Conservation (phyloP, 441 rosid genomes). For the Cnidoscolus chayamansa region DNA sequence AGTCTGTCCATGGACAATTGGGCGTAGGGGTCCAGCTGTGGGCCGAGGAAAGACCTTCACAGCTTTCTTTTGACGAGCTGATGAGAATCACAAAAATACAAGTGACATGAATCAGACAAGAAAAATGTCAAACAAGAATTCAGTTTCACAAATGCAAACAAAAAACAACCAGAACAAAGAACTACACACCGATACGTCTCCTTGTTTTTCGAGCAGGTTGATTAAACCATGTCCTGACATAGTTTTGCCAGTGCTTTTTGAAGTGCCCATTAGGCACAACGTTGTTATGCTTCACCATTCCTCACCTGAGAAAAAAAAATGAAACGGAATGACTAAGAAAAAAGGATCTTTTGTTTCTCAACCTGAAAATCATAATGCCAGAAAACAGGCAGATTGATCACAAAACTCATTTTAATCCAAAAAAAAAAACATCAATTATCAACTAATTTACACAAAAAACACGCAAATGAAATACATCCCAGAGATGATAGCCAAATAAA, state of each 20-base stretch:
- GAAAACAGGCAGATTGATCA: no score
- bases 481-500: no score
- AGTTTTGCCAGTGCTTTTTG: conserved; percentile 85
- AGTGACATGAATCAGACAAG: neutral
- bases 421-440: no score
- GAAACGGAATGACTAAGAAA: neutral
- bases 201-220: conserved; percentile 76
- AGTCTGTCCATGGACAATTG: conserved; percentile 79
- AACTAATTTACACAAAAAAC: no score
- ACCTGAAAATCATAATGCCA: neutral
- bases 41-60: conserved; percentile 87
- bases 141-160: neutral
- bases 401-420: no score
- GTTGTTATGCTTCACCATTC: conserved; percentile 68
- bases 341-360: neutral
- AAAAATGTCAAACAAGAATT: neutral
- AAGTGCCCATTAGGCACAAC: conserved; percentile 71
- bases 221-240: conserved; percentile 81
- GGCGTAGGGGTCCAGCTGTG: conserved; percentile 77
- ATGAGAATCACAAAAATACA: neutral
- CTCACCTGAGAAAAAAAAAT: conserved; percentile 27
- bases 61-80: conserved; percentile 84
- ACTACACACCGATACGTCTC: conserved; percentile 57
- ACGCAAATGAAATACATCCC: no score
- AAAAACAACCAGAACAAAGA: neutral